Conservation (phyloP, 306 rosid genomes). For the Albizia julibrissin region DNA sequence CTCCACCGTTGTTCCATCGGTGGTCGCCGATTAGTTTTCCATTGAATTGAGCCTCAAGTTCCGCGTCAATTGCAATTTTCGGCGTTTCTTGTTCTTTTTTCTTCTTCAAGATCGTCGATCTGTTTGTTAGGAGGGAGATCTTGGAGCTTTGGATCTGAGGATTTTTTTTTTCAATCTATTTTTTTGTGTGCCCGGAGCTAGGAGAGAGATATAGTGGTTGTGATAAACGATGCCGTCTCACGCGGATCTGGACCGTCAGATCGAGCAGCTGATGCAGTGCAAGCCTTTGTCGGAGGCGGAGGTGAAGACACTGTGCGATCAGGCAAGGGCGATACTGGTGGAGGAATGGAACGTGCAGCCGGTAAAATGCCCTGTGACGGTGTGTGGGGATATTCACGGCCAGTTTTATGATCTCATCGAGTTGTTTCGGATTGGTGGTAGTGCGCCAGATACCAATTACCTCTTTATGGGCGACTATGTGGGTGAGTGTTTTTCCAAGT, state of each 20-base stretch:
- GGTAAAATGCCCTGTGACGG: slow-evolving; percentile 96
- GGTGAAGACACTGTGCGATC: slow-evolving; percentile 63
- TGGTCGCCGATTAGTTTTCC: slow-evolving; percentile 19
- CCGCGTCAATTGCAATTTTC: slow-evolving; percentile 3
- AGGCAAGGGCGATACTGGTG: slow-evolving; percentile 80
- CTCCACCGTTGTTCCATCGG: neutral
- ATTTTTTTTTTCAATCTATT: neutral
- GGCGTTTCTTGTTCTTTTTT: neutral
- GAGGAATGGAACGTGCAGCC: slow-evolving; percentile 99
- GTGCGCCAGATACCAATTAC: slow-evolving; percentile 92
- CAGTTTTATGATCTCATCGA: slow-evolving; percentile 97
- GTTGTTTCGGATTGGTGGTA: slow-evolving; percentile 90
- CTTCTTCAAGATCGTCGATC: slow-evolving; percentile 32
- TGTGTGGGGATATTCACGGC: slow-evolving; percentile 95
- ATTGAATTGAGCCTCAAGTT: neutral
- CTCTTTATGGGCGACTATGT: slow-evolving; percentile 99
- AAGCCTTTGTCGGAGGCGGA: slow-evolving; percentile 58
- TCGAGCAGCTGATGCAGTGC: slow-evolving; percentile 66
- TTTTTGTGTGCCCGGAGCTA: neutral
- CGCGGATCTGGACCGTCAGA: slow-evolving; percentile 73
- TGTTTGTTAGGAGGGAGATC: neutral
- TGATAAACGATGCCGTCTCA: slow-evolving; percentile 52
- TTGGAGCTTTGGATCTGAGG: slow-evolving; percentile 36
- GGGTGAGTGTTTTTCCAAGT: slow-evolving; percentile 50
- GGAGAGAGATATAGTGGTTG: neutral